Evolutionary conservation across 2,329 filamentous ascomycete genomes (phyloP).

Genomic region (Exophiala sp.): DNA sequence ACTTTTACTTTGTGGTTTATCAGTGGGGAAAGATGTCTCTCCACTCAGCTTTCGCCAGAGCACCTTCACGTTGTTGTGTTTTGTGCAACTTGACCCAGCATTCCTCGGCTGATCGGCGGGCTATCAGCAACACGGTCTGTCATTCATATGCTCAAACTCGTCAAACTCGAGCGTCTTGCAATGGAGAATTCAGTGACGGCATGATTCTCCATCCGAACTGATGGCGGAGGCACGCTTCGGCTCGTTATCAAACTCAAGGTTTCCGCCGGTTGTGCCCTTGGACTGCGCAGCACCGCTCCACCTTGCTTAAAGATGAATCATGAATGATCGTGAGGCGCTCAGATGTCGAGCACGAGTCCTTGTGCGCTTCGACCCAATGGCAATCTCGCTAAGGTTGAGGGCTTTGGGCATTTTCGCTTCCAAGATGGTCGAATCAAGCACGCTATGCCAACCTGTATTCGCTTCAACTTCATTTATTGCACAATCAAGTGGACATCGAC

Average conservation of each 20-base stretch:
- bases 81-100: conserved; percentile 7
- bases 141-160: neutral
- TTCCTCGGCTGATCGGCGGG: neutral
- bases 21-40: conserved; percentile 13
- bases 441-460: too few relatives aligned
- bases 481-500: too few relatives aligned
- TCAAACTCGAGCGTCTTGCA: neutral
- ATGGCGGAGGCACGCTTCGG: neutral
- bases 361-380: too few relatives aligned
- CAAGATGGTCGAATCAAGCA: too few relatives aligned
- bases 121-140: neutral
- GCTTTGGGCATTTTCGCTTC: too few relatives aligned
- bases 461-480: too few relatives aligned
- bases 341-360: too few relatives aligned
- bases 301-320: too few relatives aligned
- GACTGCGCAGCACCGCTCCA: too few relatives aligned
- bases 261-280: too few relatives aligned
- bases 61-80: conserved; percentile 1
- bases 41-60: neutral
- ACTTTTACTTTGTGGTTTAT: conserved; percentile 14
- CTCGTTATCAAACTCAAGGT: neutral
- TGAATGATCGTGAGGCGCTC: too few relatives aligned
- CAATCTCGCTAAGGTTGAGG: too few relatives aligned
- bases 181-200: neutral
- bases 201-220: neutral